Evolutionary conservation across 352 stramenopile genomes (phyloP), one percentile per base, ranked within the genome.

Genomic region (Phytophthora chlamydospora): DNA sequence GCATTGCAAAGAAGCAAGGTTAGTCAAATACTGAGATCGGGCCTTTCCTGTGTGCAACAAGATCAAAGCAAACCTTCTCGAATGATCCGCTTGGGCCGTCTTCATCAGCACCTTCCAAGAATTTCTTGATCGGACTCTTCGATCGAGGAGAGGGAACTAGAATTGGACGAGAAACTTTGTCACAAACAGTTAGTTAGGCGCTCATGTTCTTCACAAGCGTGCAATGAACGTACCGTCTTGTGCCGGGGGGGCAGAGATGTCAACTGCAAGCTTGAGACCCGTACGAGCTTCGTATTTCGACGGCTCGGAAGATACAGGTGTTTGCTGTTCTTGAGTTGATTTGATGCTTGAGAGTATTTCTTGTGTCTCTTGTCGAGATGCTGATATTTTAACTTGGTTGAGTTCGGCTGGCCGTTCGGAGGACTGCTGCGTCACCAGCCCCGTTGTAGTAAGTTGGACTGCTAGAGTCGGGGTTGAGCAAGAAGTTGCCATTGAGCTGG

Each of bases 231-330:
- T 70, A 89, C 83, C 80, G 40, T 87, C 76, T 55, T 75, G 51
- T 14, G 66, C 52, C 34, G 65, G 58, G 4, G 78, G 72, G 1
- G 73, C 76, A 1, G 68, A 54, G 13, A 88, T 71, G 27, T 92
- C 67, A 2, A 92, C 59, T 0, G 78, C 81, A 12, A 92, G 61
- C 32, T 72, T 76, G 6, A 87, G 32, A 1, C 80, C 83, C 11
- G 71, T 89, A 46, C 80, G 55, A 29, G 48, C 32, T 55, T 89
- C 66, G 35, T 85, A 90, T 34, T 80, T 88, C 13, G 80, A 80
- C n/a, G 32, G 36, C 47, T 65, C 55, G 6, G 24, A 27, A 36
- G 19, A 4, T 2, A 19, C 19, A 1, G 9, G 21, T 6, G 29
- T 6, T 63, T 50, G 36, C 21, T 50, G 39, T 24, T 51, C 16